Conservation (phyloP, 78 protist species). For the Tieghemostelium lacteum region DNA sequence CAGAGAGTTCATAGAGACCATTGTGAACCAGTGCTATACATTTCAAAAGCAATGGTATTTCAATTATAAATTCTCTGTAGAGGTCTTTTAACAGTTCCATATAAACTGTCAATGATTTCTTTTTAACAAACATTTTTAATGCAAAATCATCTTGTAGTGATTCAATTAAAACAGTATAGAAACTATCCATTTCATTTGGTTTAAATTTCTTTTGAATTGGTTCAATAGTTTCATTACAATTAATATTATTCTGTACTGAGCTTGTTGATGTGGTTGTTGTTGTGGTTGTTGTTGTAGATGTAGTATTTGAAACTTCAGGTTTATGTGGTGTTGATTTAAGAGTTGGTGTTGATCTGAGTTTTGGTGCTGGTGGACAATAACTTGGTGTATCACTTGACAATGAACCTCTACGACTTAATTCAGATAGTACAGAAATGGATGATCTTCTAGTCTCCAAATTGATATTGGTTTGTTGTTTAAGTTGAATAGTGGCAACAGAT, state of each 20-base stretch:
- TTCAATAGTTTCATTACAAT: too few species aligned
- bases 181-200: conserved; percentile 40
- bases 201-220: conserved; percentile 30
- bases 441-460: conserved; percentile 35
- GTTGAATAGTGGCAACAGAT: conserved; percentile 47
- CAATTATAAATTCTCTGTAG: conserved; percentile 69
- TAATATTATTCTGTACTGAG: too few species aligned
- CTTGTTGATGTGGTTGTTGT: conserved; percentile 6
- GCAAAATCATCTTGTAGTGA: conserved; percentile 72
- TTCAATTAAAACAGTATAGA: conserved; percentile 42
- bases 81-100: conserved; percentile 70
- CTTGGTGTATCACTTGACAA: conserved; percentile 51
- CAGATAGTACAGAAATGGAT: conserved; percentile 51
- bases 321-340: conserved; percentile 28
- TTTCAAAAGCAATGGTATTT: conserved; percentile 57
- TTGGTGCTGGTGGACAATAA: conserved; percentile 70
- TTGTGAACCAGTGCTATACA: conserved; percentile 60
- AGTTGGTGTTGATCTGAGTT: conserved; percentile 69
- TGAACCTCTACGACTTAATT: conserved; percentile 56
- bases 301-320: neutral
- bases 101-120: conserved; percentile 34
- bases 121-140: conserved; percentile 66
- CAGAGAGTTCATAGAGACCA: conserved; percentile 61
- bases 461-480: neutral
- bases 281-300: neutral